Percentiles rank a stretch among this genome's conserved stretches.
phyloP scores from a whole-genome alignment of 73 alveolate genomes.

The Breviolum minutum region DNA sequence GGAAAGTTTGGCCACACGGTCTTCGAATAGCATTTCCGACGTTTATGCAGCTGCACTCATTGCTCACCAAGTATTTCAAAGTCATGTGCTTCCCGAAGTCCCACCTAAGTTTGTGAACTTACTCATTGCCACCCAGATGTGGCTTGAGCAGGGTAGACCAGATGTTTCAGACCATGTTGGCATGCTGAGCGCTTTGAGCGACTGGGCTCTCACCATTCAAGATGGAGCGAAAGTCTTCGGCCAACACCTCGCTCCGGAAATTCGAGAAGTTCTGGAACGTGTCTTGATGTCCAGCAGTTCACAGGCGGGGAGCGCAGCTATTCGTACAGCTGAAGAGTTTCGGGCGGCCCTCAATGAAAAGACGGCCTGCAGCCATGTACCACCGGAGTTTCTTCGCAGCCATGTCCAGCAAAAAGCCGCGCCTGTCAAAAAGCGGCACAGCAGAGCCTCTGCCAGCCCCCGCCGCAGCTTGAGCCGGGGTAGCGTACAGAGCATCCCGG shows the following conservation, averaged over 20 bases:
- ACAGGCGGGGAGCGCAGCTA: background rate
- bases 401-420: constrained; percentile 21
- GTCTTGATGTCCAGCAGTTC: constrained; percentile 29
- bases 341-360: constrained; percentile 75
- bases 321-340: constrained; percentile 78
- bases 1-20: constrained; percentile 56
- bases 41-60: constrained; percentile 72
- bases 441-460: background rate
- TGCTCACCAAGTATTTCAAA: constrained; percentile 74
- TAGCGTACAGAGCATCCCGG: too few species aligned
- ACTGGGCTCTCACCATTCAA: constrained; percentile 39
- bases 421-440: background rate
- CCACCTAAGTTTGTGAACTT: constrained; percentile 26
- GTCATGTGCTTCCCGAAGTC: constrained; percentile 49
- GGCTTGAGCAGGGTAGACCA: constrained; percentile 80
- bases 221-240: constrained; percentile 13
- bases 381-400: constrained; percentile 73
- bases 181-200: constrained; percentile 50
- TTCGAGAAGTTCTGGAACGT: constrained; percentile 59
- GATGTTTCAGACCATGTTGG: constrained; percentile 48
- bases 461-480: too few species aligned
- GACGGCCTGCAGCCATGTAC: constrained; percentile 81
- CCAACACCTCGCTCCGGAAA: constrained; percentile 32
- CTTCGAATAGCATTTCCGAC: constrained; percentile 42
- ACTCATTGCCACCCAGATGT: constrained; percentile 79